These are phyloP conservation scores for Nothophytophthora sp. DNA, from an alignment of 352 stramenopile genomes.

Conservation along the genomic window DNA sequence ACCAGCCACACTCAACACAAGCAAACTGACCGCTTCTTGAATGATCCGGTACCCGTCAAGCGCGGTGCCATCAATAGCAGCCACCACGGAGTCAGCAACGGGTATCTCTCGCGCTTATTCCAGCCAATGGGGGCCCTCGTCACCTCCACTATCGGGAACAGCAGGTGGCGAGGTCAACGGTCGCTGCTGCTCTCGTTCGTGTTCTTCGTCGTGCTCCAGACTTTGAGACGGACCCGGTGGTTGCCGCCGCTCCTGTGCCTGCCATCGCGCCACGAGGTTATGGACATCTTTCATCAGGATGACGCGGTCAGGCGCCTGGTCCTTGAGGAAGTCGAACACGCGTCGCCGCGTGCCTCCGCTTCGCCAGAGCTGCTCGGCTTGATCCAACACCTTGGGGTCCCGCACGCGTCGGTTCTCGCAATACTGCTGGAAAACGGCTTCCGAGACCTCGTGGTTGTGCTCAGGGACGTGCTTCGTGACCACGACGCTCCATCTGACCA, in stretches of 20 bases:
- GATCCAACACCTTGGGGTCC: conserved; percentile 58
- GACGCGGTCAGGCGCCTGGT: conserved; percentile 42
- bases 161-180: conserved; percentile 3
- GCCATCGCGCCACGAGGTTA: conserved; percentile 77
- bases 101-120: too few relatives aligned
- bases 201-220: background rate
- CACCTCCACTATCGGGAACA: conserved; percentile 9
- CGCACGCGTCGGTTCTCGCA: conserved; percentile 66
- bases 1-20: too few relatives aligned
- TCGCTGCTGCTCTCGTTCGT: conserved; percentile 7
- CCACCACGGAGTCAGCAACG: too few relatives aligned
- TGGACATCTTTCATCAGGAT: conserved; percentile 85
- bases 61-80: too few relatives aligned
- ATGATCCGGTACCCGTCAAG: too few relatives aligned
- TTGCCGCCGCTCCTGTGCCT: conserved; percentile 33
- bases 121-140: conserved; percentile 19
- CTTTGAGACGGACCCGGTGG: background rate
- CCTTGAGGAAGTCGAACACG: conserved; percentile 77
- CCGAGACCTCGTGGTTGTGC: conserved; percentile 80
- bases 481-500: conserved; percentile 53
- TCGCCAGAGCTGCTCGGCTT: conserved; percentile 64
- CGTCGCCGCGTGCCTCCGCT: conserved; percentile 54
- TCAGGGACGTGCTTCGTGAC: conserved; percentile 71
- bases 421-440: conserved; percentile 61
- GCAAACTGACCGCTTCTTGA: too few relatives aligned